Evolutionary conservation across 169 alveolate species (phyloP).

Genomic region (Hepatocystis sp.): DNA sequence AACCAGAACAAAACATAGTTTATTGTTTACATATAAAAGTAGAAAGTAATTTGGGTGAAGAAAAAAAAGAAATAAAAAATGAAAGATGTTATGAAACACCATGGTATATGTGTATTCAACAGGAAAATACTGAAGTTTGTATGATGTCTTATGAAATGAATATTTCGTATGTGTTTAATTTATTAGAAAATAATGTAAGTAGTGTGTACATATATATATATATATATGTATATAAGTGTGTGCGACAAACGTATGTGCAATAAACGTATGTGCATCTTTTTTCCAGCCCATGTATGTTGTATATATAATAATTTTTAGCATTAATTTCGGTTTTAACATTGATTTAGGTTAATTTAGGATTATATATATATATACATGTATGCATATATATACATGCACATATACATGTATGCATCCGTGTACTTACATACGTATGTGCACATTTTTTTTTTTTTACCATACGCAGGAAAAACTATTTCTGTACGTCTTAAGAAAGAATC

Average conservation of each 20-base stretch:
- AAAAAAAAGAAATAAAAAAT: conserved; percentile 13
- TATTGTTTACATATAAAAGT: conserved; percentile 59
- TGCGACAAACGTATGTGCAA: no score
- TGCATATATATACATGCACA: conserved; percentile 2
- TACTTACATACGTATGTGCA: no score
- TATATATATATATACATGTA: conserved; percentile 1
- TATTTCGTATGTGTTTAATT: conserved; percentile 42
- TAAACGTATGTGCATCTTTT: no score
- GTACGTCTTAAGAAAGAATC: conserved; percentile 36
- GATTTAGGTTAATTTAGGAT: no score
- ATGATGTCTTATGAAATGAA: conserved; percentile 73
- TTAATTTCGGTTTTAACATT: no score
- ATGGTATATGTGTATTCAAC: conserved; percentile 62
- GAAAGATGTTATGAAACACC: conserved; percentile 55
- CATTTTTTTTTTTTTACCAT: conserved; percentile 9
- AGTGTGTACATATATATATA: background rate
- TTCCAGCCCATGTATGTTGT: no score
- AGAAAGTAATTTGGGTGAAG: conserved; percentile 13
- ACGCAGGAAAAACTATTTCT: conserved; percentile 28
- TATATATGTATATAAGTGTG: no score
- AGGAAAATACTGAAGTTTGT: conserved; percentile 29
- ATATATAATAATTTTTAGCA: no score
- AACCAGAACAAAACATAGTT: conserved; percentile 42
- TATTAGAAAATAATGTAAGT: conserved; percentile 42
- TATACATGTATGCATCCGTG: background rate